phyloP scores from a whole-genome alignment of 805 yeast species.

The Brettanomyces custersianus region DNA sequence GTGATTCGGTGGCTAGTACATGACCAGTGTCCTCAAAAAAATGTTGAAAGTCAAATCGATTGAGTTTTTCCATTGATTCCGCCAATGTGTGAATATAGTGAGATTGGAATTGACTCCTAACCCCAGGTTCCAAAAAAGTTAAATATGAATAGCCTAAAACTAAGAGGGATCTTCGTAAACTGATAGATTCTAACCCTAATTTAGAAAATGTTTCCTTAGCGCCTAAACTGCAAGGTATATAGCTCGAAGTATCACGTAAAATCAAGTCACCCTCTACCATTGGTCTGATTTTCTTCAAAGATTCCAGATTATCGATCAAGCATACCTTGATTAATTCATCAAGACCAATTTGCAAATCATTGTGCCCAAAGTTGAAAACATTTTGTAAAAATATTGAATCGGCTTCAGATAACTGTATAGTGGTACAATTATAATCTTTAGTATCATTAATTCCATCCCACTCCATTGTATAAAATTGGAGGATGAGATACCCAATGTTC shows the following conservation, averaged over 20 bases:
- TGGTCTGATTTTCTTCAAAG: conserved; percentile 2
- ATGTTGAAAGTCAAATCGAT: too few relatives aligned
- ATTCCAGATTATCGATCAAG: background rate
- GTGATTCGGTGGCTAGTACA: too few relatives aligned
- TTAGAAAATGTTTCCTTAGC: background rate
- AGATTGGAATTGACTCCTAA: too few relatives aligned
- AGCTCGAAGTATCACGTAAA: background rate
- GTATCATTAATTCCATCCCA: background rate
- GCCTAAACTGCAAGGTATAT: background rate
- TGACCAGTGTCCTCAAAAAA: too few relatives aligned
- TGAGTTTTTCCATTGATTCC: too few relatives aligned
- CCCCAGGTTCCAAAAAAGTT: background rate
- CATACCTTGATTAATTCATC: background rate
- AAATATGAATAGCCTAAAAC: conserved; percentile 1
- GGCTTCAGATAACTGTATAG: background rate
- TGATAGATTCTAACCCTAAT: conserved; percentile 4
- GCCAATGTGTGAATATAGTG: too few relatives aligned
- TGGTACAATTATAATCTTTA: background rate
- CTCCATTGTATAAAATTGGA: conserved; percentile 1
- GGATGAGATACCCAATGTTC: conserved; percentile 1
- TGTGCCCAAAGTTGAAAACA: background rate
- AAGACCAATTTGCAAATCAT: background rate
- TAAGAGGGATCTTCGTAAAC: background rate
- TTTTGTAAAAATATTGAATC: conserved; percentile 1
- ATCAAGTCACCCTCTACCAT: conserved; percentile 2